Percentiles rank a stretch among this genome's conserved stretches.
phyloP scores from a whole-genome alignment of 306 rosid genomes.

The Senna siamea region DNA sequence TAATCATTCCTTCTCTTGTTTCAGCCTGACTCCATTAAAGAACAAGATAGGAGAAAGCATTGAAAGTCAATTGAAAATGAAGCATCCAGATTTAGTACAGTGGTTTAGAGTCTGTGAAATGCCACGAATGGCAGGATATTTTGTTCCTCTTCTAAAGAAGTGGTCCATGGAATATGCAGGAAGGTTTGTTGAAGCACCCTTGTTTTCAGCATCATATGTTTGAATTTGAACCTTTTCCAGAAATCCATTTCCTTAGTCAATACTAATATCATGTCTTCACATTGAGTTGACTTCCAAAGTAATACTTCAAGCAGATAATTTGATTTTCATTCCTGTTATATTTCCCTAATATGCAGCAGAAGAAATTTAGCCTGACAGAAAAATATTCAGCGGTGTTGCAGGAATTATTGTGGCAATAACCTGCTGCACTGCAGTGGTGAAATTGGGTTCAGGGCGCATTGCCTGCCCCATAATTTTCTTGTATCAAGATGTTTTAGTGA shows the following conservation, averaged over 20 bases:
- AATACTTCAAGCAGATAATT: constrained; percentile 25
- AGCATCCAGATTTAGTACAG: constrained; percentile 54
- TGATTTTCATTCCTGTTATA: constrained; percentile 18
- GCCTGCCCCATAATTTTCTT: constrained; percentile 36
- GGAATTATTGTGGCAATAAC: constrained; percentile 71
- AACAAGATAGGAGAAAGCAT: constrained; percentile 49
- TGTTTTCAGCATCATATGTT: constrained; percentile 30
- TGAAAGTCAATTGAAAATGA: constrained; percentile 49
- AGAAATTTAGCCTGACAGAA: constrained; percentile 48
- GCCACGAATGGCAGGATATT: constrained; percentile 54
- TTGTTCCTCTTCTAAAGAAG: constrained; percentile 64
- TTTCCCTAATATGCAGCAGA: constrained; percentile 29
- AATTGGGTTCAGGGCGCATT: constrained; percentile 46
- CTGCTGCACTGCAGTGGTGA: constrained; percentile 71
- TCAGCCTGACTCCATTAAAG: constrained; percentile 61
- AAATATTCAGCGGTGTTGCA: constrained; percentile 76
- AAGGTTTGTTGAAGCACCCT: constrained; percentile 61
- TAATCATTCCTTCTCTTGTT: constrained; percentile 34
- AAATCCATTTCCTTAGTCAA: constrained; percentile 6
- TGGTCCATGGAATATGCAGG: constrained; percentile 83
- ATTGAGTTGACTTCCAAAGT: constrained; percentile 27
- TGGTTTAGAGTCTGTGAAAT: constrained; percentile 65
- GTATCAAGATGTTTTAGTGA: constrained; percentile 50
- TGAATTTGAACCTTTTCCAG: constrained; percentile 11
- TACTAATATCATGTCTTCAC: background rate